Evolutionary conservation across 2,329 filamentous ascomycete species (phyloP).

Genomic region (Colletotrichum phormii): DNA sequence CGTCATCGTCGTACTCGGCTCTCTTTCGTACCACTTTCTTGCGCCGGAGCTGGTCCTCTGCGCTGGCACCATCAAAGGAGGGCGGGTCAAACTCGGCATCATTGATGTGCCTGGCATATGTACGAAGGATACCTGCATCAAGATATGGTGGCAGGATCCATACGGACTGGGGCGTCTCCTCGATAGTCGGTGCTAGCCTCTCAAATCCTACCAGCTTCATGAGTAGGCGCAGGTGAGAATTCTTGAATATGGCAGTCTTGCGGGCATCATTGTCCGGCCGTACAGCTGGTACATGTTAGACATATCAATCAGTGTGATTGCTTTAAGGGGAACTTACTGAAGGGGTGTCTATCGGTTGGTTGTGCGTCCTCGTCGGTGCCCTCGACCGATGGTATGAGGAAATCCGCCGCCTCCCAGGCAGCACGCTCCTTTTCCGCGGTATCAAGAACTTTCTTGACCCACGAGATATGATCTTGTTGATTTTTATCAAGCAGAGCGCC

Average conservation of each 20-base stretch:
- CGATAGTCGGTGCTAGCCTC: slow-evolving; percentile 62
- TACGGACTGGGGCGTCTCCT: slow-evolving; percentile 79
- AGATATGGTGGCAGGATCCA: slow-evolving; percentile 82
- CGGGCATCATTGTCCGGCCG: slow-evolving; percentile 74
- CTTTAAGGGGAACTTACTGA: slow-evolving; percentile 57
- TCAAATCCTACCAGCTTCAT: slow-evolving; percentile 81
- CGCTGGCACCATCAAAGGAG: slow-evolving; percentile 79
- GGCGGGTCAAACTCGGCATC: slow-evolving; percentile 84
- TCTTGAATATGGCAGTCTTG: slow-evolving; percentile 85
- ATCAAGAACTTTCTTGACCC: slow-evolving; percentile 80
- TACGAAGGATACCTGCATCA: slow-evolving; percentile 73
- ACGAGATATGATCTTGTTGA: slow-evolving; percentile 79
- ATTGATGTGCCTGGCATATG: slow-evolving; percentile 78
- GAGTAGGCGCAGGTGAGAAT: slow-evolving; percentile 86
- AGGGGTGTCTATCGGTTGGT: slow-evolving; percentile 49
- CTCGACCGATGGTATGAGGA: slow-evolving; percentile 63
- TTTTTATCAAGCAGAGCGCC: slow-evolving; percentile 84
- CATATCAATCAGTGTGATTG: not conserved
- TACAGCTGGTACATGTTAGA: slow-evolving; percentile 60
- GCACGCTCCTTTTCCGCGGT: slow-evolving; percentile 79
- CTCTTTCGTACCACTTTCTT: slow-evolving; percentile 68
- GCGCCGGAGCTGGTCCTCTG: slow-evolving; percentile 83
- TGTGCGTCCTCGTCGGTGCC: slow-evolving; percentile 41
- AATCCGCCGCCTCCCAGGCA: slow-evolving; percentile 80
- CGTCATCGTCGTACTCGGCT: slow-evolving; percentile 76